Percentiles rank a stretch among this genome's conserved stretches.
Evolutionary conservation across 441 rosid species (phyloP).

Genomic region (Melastoma candidum): DNA sequence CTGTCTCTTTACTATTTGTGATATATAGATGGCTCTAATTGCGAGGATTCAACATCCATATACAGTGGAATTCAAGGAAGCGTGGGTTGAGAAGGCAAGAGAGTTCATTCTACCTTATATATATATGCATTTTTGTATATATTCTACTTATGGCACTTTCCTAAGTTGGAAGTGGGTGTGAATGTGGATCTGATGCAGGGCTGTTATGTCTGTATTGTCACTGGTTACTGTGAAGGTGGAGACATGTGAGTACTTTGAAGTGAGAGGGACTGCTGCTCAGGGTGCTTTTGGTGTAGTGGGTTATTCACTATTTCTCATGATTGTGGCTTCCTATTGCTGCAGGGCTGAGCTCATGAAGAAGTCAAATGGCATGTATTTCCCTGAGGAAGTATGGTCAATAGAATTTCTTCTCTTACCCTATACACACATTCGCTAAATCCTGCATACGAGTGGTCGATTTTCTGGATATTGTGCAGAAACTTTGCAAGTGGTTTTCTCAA

Average conservation of each 20-base stretch:
- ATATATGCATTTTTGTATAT: not conserved
- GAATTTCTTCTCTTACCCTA: constrained; percentile 2
- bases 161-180: constrained; percentile 5
- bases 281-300: constrained; percentile 2
- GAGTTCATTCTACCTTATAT: constrained; percentile 5
- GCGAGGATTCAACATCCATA: constrained; percentile 83
- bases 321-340: constrained; percentile 16
- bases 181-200: constrained; percentile 45
- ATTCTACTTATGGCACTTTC: constrained; percentile 13
- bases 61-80: constrained; percentile 90
- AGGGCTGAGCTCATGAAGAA: constrained; percentile 96
- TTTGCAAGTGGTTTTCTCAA: constrained; percentile 96
- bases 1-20: not conserved
- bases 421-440: not conserved
- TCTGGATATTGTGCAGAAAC: constrained; percentile 42
- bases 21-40: constrained; percentile 67
- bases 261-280: constrained; percentile 3
- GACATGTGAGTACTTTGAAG: constrained; percentile 64
- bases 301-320: constrained; percentile 5
- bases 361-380: constrained; percentile 74
- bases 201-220: constrained; percentile 94
- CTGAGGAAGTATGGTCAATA: constrained; percentile 60
- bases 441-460: constrained; percentile 7
- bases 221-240: constrained; percentile 99
- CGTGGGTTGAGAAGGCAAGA: constrained; percentile 97